A percentile compares a stretch with the other conserved stretches of the same genome.
Evolutionary conservation across 2,329 filamentous ascomycete genomes (phyloP).

Genomic region (Stachybotrys chartarum): DNA sequence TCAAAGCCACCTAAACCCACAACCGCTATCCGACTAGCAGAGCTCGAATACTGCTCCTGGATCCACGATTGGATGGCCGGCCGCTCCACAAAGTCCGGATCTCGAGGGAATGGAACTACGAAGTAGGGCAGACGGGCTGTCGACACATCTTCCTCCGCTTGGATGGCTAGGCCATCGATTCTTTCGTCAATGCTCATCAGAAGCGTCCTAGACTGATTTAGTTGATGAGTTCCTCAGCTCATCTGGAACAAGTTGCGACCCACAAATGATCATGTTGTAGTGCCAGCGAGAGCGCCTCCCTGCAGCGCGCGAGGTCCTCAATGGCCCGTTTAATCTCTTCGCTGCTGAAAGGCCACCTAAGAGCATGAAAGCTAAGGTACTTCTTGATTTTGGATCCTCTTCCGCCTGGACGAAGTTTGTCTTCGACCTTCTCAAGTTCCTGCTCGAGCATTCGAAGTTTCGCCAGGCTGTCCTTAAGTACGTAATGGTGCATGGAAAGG

Average conservation of each 20-base stretch:
- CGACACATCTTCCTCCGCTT: not conserved
- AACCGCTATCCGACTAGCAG: not conserved
- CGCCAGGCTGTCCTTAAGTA: not conserved
- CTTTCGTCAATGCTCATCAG: constrained; percentile 1
- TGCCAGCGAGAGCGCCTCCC: not conserved
- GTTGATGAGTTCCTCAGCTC: too few species aligned
- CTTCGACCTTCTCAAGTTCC: not conserved
- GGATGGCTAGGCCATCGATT: not conserved
- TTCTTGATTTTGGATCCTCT: not conserved
- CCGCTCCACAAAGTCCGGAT: constrained; percentile 8
- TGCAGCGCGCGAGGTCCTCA: not conserved
- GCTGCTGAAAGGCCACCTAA: not conserved
- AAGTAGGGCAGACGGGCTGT: constrained; percentile 3
- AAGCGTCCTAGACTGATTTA: too few species aligned
- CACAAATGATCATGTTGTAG: not conserved
- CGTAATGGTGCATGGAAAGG: not conserved
- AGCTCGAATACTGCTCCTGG: not conserved
- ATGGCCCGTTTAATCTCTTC: not conserved
- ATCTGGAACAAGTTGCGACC: too few species aligned
- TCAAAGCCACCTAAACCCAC: constrained; percentile 2
- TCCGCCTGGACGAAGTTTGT: not conserved
- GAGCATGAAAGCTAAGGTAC: not conserved
- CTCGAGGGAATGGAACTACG: constrained; percentile 6
- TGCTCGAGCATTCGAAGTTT: not conserved
- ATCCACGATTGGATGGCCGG: constrained; percentile 5